Evolutionary conservation across 1,284 basidiomycete genomes (phyloP), one percentile per base, ranked within the genome.

Genomic region (Kalmanozyma brasiliensis): DNA sequence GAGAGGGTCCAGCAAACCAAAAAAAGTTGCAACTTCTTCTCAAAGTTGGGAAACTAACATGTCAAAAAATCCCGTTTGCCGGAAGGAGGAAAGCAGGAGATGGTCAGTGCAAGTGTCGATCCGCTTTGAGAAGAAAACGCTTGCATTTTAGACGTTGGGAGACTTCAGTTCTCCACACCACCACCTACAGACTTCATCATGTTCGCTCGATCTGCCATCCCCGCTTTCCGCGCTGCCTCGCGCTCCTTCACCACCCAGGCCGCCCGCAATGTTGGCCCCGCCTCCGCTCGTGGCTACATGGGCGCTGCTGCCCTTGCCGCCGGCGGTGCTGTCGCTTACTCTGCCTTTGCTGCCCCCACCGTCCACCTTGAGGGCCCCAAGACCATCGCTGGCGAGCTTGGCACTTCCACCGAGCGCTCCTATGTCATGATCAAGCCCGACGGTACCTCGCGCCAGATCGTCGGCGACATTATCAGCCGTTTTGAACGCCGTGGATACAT

Each of bases 371-470:
- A 84, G 61, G 83, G 82, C 40, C 62, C 80, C 38, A 81, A 80
- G 74, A 84, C 83, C 59, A 83, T 84, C 52, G 83, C 84, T n/a
- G 84, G 84, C 37, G 83, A 84, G 73, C 82, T 83, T 73, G 81
- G 82, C 24, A 85, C 83, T 33, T 74, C 73, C 36, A 73, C 79
- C 32, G 84, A 85, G 77, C 76, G 82, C 52, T 83, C 83, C 47
- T 85, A 84, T 70, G 77, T 85, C 76, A 85, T 85, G 84, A 83
- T 84, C 52, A 76, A 80, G 69, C 78, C 78, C 29, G 78, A 80
- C 65, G 78, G 74, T 29, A 52, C 52, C 41, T 73, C 74, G 24
- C 72, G 78, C 40, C 76, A 78, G 60, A 70, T 80, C 35, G 73
- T 80, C 35, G 74, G 75, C 49, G 74, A 80, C 56, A 74, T 80